Evolutionary conservation across 1,139 yeast species (phyloP), one percentile per base, ranked within the genome.

Genomic region (Lipomyces yarrowii): DNA sequence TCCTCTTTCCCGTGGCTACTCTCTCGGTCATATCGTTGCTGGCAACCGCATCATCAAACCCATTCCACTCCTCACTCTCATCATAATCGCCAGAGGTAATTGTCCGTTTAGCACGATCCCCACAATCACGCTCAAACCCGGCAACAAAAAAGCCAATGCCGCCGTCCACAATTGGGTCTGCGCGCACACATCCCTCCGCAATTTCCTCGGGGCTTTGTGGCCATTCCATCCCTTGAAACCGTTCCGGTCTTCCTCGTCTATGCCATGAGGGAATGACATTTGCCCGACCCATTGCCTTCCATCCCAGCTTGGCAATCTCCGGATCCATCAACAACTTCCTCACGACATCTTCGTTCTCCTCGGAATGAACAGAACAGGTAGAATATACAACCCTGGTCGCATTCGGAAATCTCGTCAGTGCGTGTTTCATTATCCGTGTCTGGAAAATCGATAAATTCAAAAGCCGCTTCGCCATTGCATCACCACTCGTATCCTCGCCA

Each of bases 81-180:
- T 62, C 63, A 21, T 39, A 32, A 18, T 26, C 35, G 18, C 39
- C 13, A n/a, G 23, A 26, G n/a, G n/a, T n/a, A 26, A 26, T 42
- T 2, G 21, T 10, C 11, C 48, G 48, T 4, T 42, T 42, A 42
- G 6, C 21, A 42, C 18, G 6, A 42, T 42, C 2, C 11, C 11
- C 23, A 42, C 11, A n/a, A 18, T n/a, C 48, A 42, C 48, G 48
- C 48, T 87, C 84, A 75, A 90, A 89, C 65, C 91, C 87, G 0
- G 90, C 98, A 0, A 98, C 98, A 78, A 94, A 94, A 75, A 94
- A 94, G 0, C 99, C 99, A 72, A 94, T 94, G 13, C 99, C 99
- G 51, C 98, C 98, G 75, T 94, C 98, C 64, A 85, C 88, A 71
- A 86, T 88, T 0, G 98, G 97, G 58, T 87, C 78, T 0, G 94